phyloP scores from a whole-genome alignment of 306 rosid species.

The Morella rubra region DNA sequence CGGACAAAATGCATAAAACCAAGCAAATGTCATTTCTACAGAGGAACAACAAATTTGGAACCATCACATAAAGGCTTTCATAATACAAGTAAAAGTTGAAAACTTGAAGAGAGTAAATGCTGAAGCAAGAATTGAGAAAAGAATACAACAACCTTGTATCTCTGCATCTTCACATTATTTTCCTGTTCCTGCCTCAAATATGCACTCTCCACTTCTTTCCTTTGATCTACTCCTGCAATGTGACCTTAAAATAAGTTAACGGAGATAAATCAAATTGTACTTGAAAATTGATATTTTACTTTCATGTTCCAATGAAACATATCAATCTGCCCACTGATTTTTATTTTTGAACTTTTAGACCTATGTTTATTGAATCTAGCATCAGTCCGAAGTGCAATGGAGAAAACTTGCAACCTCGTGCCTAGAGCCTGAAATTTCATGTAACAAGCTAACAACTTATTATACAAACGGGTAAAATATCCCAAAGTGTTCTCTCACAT shows the following conservation, averaged over 20 bases:
- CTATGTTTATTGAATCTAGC: neutral
- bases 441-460: neutral
- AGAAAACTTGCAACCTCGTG: neutral
- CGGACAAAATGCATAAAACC: constrained; percentile 1
- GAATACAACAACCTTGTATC: constrained; percentile 58
- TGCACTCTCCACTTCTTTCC: constrained; percentile 58
- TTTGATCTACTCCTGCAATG: constrained; percentile 47
- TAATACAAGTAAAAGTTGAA: neutral
- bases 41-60: neutral
- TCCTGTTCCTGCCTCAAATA: constrained; percentile 49
- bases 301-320: neutral
- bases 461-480: neutral
- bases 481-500: neutral
- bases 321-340: neutral
- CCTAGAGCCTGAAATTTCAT: neutral
- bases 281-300: neutral
- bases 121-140: neutral
- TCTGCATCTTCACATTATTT: constrained; percentile 52
- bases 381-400: neutral
- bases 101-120: neutral
- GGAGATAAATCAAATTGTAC: neutral
- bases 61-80: neutral
- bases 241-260: constrained; percentile 19
- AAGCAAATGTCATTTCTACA: neutral
- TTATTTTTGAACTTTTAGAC: neutral